Base-by-base conservation (phyloP, 441 rosid genomes). In the Adansonia rubrostipa region DNA sequence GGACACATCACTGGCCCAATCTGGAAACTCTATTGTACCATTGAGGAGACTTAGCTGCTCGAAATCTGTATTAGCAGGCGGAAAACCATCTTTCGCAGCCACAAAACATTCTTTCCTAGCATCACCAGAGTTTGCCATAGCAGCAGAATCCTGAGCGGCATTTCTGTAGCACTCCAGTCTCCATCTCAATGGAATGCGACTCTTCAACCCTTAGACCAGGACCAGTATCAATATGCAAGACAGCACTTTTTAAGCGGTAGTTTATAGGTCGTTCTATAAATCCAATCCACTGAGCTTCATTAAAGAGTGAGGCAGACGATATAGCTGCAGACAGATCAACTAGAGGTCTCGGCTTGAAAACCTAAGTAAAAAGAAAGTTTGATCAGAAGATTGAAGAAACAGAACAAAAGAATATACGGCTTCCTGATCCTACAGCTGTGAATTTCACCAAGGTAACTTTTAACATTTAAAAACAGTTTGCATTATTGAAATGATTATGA, bases 221-320 rank as follows among this genome's bases (percentile, higher is more conserved):
- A 82, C 99, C 97, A 80, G 99, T 87, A 81, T 95, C 98, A 82
- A 97, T 87, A 84, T 93, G 92, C 92, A 95, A 87, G 79, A 91
- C 82, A 62, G 97, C 96, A 64, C 92, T 97, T 83, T 89, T 92
- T 68, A 97, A 84, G 42, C 97, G 90, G 86, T 97, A 95, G 84
- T 87, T 85, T 71, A 93, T 87, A 57, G 99, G 99, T 63, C 82
- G 86, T 44, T 86, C 95, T 40, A 89, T 87, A 79, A 97, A 85
- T 81, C 99, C 98, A 53, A 92, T 87, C 93, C 97, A 97, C 86
- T 97, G 99, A 70, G 89, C 89, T 89, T 97, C 99, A 83, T 95
- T 95, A 85, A 97, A 81, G 44, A 97, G 90, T 80, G 93, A 87
- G 42, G 96, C 97, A 68, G 98, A 92, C 69, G 97, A 93, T 84